Conservation (phyloP, 1,139 yeast species). For the Yamadazyma buinensis region DNA sequence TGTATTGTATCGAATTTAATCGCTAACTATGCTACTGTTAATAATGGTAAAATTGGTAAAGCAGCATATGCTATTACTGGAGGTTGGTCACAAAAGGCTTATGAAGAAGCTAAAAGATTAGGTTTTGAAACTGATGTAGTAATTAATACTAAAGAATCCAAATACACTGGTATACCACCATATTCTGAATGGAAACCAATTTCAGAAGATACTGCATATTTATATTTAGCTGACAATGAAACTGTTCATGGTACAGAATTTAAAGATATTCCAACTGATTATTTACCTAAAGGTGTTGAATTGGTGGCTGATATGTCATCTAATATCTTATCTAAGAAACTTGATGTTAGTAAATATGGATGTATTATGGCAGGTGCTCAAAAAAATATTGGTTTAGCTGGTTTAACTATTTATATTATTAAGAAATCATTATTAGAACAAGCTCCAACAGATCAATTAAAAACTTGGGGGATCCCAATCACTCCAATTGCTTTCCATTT, state of each 20-base stretch:
- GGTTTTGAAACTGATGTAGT: slow-evolving; percentile 75
- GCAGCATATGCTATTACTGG: slow-evolving; percentile 92
- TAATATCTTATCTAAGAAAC: slow-evolving; percentile 73
- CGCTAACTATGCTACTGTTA: slow-evolving; percentile 63
- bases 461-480: slow-evolving; percentile 60
- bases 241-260: slow-evolving; percentile 95
- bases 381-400: slow-evolving; percentile 95
- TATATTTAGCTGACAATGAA: slow-evolving; percentile 92
- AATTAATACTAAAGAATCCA: slow-evolving; percentile 61
- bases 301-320: slow-evolving; percentile 95
- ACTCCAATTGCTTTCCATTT: slow-evolving; percentile 86
- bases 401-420: slow-evolving; percentile 85
- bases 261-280: slow-evolving; percentile 47
- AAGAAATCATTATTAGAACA: slow-evolving; percentile 73
- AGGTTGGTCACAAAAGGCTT: slow-evolving; percentile 85
- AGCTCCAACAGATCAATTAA: slow-evolving; percentile 61
- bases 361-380: slow-evolving; percentile 94
- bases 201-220: slow-evolving; percentile 58
- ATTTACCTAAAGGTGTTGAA: slow-evolving; percentile 66
- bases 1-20: slow-evolving; percentile 78
- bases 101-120: slow-evolving; percentile 79
- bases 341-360: slow-evolving; percentile 84
- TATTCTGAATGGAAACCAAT: slow-evolving; percentile 58
- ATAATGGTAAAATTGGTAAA: slow-evolving; percentile 66
- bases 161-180: slow-evolving; percentile 67